These are phyloP conservation scores for Rhynchosporium secalis DNA, from an alignment of 2,329 filamentous ascomycete species.

Conservation along the genomic window DNA sequence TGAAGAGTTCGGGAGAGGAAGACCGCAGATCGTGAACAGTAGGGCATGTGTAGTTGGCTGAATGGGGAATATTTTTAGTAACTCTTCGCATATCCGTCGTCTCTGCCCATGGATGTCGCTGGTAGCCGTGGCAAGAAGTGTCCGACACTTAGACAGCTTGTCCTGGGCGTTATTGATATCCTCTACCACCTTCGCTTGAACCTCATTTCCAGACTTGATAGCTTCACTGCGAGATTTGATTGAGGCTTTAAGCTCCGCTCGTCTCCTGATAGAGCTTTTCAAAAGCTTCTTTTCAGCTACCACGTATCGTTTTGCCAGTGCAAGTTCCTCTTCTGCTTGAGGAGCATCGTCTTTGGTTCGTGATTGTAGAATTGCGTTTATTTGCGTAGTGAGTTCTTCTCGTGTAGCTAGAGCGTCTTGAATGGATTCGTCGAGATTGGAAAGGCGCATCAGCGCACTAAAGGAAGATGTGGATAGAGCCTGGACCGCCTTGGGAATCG, in stretches of 20 bases:
- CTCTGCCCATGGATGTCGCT: slow-evolving; percentile 81
- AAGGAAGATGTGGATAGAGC: slow-evolving; percentile 72
- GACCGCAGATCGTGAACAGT: slow-evolving; percentile 77
- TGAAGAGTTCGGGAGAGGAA: slow-evolving; percentile 77
- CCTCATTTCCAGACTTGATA: slow-evolving; percentile 62
- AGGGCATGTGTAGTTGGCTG: slow-evolving; percentile 65
- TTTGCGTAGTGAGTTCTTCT: slow-evolving; percentile 73
- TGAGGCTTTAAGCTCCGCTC: slow-evolving; percentile 67
- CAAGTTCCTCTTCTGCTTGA: slow-evolving; percentile 51
- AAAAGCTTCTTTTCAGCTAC: slow-evolving; percentile 65
- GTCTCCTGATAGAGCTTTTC: slow-evolving; percentile 59
- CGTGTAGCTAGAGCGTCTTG: slow-evolving; percentile 83
- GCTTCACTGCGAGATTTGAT: slow-evolving; percentile 64
- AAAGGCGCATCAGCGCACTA: slow-evolving; percentile 81
- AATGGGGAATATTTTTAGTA: slow-evolving; percentile 79
- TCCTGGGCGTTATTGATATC: slow-evolving; percentile 63
- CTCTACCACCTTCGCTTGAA: slow-evolving; percentile 57
- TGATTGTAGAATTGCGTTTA: slow-evolving; percentile 58
- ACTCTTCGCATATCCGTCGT: slow-evolving; percentile 81
- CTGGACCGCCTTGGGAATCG: slow-evolving; percentile 51
- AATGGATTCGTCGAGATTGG: slow-evolving; percentile 86
- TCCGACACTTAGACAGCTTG: slow-evolving; percentile 57
- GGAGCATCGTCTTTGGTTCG: slow-evolving; percentile 47
- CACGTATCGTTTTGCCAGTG: slow-evolving; percentile 55
- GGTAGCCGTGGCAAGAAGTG: slow-evolving; percentile 55